Evolutionary conservation across 352 stramenopile genomes (phyloP), one percentile per base, ranked within the genome.

Genomic region (Phytophthora quininea): DNA sequence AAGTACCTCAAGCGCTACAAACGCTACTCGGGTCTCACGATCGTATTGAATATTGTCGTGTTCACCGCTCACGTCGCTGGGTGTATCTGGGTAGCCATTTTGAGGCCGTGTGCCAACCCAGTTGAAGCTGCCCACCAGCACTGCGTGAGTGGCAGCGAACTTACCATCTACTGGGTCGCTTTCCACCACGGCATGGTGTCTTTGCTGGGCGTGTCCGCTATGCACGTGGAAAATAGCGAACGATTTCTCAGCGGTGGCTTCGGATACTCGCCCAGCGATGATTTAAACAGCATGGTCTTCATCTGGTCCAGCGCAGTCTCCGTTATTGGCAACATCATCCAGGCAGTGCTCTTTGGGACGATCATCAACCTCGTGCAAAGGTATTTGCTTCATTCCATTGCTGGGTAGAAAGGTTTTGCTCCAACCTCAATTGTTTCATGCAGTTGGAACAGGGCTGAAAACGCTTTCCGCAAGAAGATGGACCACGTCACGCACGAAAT

Each of bases 381-480:
- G 73, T 84, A 65, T 24, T 8, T 24, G 19, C 19, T 24, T 24
- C 19, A 24, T 24, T 24, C 19, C 19, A 24, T 24, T 24, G 0
- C 19, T 24, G 19, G 19, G 19, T 24, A 24, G 19, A 24, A 24
- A 24, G 19, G 19, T 24, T 24, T 27, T 32, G 47, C 29, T 37
- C 43, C 53, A 57, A 57, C 48, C 42, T 10, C 37, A 58, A 27
- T 19, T 24, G 19, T 24, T 24, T 24, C 19, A 24, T 54, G 48
- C 65, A 84, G 81, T 53, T 83, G 74, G 73, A 89, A 89, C 58
- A 80, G 82, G 55, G 79, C 74, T 0, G 82, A 88, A 61, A 86
- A 89, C 47, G 68, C 74, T 15, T 91, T 91, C 40, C 74, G 82
- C 2, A 91, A 90, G 60, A 88, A 88, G 64, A 86, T 91, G 82